Percentiles rank a stretch among this genome's conserved stretches.
These are phyloP conservation scores for Metschnikowia anglica DNA, from an alignment of 805 yeast genomes.

Conservation along the genomic window DNA sequence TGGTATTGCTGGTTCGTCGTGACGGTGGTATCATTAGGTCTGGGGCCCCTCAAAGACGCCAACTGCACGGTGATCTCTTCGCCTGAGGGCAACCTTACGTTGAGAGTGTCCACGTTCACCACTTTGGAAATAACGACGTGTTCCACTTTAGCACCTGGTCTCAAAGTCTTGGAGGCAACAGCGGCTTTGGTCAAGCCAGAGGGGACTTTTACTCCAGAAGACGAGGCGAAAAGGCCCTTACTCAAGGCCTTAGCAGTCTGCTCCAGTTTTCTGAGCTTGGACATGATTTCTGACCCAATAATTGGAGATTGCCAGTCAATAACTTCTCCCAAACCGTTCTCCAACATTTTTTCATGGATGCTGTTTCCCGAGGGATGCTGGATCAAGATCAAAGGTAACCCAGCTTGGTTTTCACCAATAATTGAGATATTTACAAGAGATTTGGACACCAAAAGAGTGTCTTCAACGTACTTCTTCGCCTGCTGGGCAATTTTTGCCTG, in stretches of 20 bases:
- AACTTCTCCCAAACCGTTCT: constrained; percentile 69
- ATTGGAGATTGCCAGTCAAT: constrained; percentile 76
- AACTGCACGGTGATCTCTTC: constrained; percentile 67
- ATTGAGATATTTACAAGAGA: constrained; percentile 52
- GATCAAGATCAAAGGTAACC: constrained; percentile 57
- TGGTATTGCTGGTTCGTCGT: constrained; percentile 33
- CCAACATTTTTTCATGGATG: constrained; percentile 64
- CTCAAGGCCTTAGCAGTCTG: constrained; percentile 58
- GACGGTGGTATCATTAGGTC: constrained; percentile 55
- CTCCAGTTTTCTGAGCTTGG: constrained; percentile 61
- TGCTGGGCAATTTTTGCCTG: constrained; percentile 52
- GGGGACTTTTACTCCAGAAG: constrained; percentile 28
- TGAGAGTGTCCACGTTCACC: constrained; percentile 66
- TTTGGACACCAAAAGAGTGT: constrained; percentile 59
- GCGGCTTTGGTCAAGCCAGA: constrained; percentile 10
- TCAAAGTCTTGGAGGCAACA: constrained; percentile 21
- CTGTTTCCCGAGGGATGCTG: constrained; percentile 73
- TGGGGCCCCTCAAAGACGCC: constrained; percentile 75
- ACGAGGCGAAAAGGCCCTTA: constrained; percentile 54
- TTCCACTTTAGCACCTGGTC: constrained; percentile 49
- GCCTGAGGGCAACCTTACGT: constrained; percentile 48
- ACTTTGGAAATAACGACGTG: constrained; percentile 59
- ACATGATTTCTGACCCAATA: constrained; percentile 66
- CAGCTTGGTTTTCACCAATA: constrained; percentile 61
- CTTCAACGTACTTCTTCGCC: constrained; percentile 63